Base-by-base conservation (phyloP, 257 asterid species). In the Buddleja alternifolia region DNA sequence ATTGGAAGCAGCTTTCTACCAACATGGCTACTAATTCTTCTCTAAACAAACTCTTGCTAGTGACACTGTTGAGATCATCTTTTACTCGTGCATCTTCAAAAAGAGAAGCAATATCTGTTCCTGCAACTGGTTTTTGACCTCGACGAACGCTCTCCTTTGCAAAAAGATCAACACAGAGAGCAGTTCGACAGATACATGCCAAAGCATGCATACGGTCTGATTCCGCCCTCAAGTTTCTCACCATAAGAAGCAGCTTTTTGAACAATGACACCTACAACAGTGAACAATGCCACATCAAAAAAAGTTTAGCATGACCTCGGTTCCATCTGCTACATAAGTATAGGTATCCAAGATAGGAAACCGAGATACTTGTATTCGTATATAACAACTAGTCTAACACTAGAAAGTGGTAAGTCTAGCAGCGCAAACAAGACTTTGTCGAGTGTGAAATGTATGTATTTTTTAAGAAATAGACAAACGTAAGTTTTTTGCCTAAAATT, bases 161-260 rank as follows among this genome's bases (percentile, higher is more conserved):
- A 32, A 90, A 88, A 76, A 90, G 97, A 79, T 91, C 95, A 51
- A 91, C 96, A 67, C 97, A 91, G 20, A 91, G 95, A 44, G 97
- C 97, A 21, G 97, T 91, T 40, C 97, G 85, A 71, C 96, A 86
- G 70, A 91, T 91, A 85, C 97, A 91, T 21, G 96, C 97, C 79
- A 91, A 80, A 39, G 96, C 97, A 77, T 91, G 95, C 96, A 91
- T 91, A 60, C 97, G 88, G 58, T 91, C 97, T 15, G 97, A 91
- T 75, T 91, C 97, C 21, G 97, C 97, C 75, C 97, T 85, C 81
- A 91, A 80, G 86, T 91, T 88, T 74, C 93, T 82, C 73, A 91
- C 97, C 97, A 91, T 88, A 63, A 88, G 90, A 81, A 91, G 96
- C 78, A 91, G 80, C 83, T 86, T 91, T 72, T 91, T 91, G 62